Base-by-base conservation (phyloP, 495 filamentous ascomycete species). In the Wilcoxina mikolae region DNA sequence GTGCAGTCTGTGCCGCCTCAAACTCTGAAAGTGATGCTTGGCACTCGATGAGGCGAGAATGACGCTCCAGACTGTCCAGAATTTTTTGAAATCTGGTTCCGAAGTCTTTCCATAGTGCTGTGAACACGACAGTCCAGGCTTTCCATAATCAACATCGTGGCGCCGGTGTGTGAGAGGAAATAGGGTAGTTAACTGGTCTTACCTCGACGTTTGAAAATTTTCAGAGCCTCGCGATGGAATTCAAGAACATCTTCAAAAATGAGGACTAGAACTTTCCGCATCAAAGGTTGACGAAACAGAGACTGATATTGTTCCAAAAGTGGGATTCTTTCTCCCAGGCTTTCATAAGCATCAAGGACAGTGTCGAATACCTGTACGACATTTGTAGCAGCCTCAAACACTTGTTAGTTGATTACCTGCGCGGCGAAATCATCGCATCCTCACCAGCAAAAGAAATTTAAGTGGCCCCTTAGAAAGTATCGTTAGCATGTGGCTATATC, bases 241-340 rank as follows among this genome's bases (percentile, higher is more conserved):
- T 68, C 58, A 4, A 74, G 57, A 24, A 76, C 66, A 58, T 76
- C 74, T 15, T 66, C 57, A 55, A 71, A 76, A 27, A 75, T 65
- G 29, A 68, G 54, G 1, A 5, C 41, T 17, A 44, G 20, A 44
- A 44, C 41, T 17, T 44, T 44, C 20, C 5, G 7, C 41, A 44
- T 56, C 59, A 7, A 74, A 58, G 39, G 4, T 57, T 62, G 22
- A 17, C 43, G 28, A 35, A 74, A 69, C 12, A 72, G 38, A 1
- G 28, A 3, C 10, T 66, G 38, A 51, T 73, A 70, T 50, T 66
- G 53, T 42, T 53, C 35, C 1, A 74, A 58, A 5, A 64, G 47
- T 5, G 73, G 72, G 15, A 74, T 55, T 5, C 58, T 60, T 50
- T 68, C 61, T 0, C 69, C 71, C 58, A 76, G 68, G 26, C 65